phyloP scores from a whole-genome alignment of 345 rosid species.

The Anastatica hierochuntica region DNA sequence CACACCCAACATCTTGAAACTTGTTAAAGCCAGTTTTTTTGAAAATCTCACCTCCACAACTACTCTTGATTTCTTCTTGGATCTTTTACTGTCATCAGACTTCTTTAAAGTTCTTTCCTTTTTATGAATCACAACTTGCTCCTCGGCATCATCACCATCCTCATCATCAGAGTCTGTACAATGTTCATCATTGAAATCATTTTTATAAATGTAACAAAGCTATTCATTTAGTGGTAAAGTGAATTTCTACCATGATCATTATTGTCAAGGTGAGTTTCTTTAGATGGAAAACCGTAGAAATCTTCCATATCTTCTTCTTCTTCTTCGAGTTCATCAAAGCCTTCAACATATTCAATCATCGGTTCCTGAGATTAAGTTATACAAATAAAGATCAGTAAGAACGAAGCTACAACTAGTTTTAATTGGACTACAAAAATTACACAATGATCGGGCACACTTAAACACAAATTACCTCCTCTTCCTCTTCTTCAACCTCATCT shows the following conservation, averaged over 20 bases:
- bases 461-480: constrained; percentile 34
- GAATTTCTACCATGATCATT: constrained; percentile 30
- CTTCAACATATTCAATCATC: constrained; percentile 73
- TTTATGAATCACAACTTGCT: constrained; percentile 29
- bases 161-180: constrained; percentile 23
- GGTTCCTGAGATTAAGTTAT: constrained; percentile 36
- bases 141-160: constrained; percentile 33
- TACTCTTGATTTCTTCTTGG: constrained; percentile 66
- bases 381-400: neutral
- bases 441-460: neutral
- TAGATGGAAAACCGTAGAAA: constrained; percentile 35
- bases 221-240: neutral
- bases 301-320: constrained; percentile 97
- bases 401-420: neutral
- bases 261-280: constrained; percentile 22
- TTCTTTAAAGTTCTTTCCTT: constrained; percentile 33
- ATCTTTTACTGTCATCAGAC: constrained; percentile 37
- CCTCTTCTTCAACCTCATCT: constrained; percentile 28
- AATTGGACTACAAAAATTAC: neutral
- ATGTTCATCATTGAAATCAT: neutral
- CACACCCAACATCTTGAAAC: neutral
- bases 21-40: neutral
- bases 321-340: constrained; percentile 61
- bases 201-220: neutral
- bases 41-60: constrained; percentile 58